Conservation (phyloP, 73 alveolate species). For the Paramecium sonneborni region DNA sequence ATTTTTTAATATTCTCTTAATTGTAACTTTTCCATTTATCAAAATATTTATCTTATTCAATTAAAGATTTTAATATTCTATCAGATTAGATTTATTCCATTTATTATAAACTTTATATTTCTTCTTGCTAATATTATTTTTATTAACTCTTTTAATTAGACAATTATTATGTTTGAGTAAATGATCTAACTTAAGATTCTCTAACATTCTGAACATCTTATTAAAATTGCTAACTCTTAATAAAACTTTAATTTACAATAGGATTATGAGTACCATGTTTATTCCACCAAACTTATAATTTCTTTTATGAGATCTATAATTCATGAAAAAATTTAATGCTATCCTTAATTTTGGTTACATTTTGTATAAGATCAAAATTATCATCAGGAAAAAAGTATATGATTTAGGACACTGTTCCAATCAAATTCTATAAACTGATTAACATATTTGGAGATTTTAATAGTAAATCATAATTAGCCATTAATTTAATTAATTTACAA, state of each 20-base stretch:
- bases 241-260: background rate
- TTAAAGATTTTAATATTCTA: background rate
- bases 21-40: background rate
- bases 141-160: background rate
- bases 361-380: background rate
- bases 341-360: background rate
- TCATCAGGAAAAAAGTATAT: background rate
- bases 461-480: background rate
- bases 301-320: background rate
- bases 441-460: background rate
- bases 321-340: background rate
- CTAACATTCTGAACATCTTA: background rate
- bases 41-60: background rate
- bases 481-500: background rate
- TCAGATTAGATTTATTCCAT: background rate
- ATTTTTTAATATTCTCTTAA: background rate
- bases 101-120: background rate
- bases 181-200: background rate
- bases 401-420: background rate
- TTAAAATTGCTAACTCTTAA: background rate
- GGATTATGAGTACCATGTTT: constrained; percentile 20
- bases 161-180: background rate
- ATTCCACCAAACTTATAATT: background rate
- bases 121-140: background rate
- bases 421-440: background rate